These are phyloP conservation scores for Pythium biforme DNA, from an alignment of 352 stramenopile species.

Conservation along the genomic window DNA sequence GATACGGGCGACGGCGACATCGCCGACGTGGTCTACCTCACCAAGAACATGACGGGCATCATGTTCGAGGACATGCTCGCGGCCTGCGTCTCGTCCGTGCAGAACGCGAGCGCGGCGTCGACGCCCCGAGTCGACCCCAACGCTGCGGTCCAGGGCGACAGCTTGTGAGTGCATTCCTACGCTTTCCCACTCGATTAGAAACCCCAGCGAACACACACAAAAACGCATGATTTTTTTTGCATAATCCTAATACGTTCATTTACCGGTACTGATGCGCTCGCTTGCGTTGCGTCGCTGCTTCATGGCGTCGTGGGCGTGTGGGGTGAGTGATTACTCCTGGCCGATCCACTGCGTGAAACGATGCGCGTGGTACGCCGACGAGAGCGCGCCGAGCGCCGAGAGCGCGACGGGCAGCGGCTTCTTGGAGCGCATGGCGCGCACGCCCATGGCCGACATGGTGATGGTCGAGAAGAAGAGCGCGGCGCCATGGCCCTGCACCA, in stretches of 20 bases:
- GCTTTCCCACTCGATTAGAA: neutral
- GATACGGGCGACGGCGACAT: slow-evolving; percentile 32
- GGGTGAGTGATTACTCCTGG: slow-evolving; percentile 84
- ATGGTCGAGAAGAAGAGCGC: slow-evolving; percentile 80
- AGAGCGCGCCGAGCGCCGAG: slow-evolving; percentile 72
- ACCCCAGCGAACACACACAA: no score
- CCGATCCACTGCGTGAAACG: slow-evolving; percentile 82
- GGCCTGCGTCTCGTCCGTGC: slow-evolving; percentile 77
- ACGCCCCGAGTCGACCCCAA: slow-evolving; percentile 12
- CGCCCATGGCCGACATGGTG: slow-evolving; percentile 84
- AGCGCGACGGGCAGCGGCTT: slow-evolving; percentile 77
- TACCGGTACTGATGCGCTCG: no score
- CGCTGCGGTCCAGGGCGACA: slow-evolving; percentile 6
- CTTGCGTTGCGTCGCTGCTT: no score
- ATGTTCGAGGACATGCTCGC: slow-evolving; percentile 90
- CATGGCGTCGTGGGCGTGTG: no score
- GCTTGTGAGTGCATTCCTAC: slow-evolving; percentile 5
- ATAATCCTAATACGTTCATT: no score
- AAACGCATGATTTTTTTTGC: no score
- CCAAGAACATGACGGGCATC: slow-evolving; percentile 81
- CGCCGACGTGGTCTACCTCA: slow-evolving; percentile 80
- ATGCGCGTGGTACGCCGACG: slow-evolving; percentile 79
- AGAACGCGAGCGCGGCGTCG: slow-evolving; percentile 29
- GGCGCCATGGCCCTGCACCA: slow-evolving; percentile 80
- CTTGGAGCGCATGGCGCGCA: slow-evolving; percentile 70